Percentiles rank a stretch among this genome's conserved stretches.
Conservation (phyloP, 2,329 filamentous ascomycete genomes). For the Aspergillus jensenii region DNA sequence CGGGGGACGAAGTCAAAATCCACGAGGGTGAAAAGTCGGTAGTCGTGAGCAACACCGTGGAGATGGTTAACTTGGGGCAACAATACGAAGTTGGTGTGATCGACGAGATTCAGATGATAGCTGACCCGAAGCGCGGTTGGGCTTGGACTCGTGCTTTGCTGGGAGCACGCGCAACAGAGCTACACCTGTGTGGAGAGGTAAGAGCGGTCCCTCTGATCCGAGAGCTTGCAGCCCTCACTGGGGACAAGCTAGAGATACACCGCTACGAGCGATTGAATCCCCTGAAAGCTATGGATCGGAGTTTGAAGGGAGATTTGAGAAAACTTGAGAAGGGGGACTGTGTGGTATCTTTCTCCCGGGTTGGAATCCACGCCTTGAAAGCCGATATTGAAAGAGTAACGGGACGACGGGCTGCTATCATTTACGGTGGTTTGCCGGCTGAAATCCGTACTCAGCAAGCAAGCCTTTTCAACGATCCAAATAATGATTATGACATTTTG, state of each 20-base stretch:
- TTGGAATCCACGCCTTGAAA: conserved; percentile 79
- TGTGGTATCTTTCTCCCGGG: conserved; percentile 79
- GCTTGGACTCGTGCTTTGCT: conserved; percentile 92
- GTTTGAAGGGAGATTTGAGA: conserved; percentile 63
- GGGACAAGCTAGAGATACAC: conserved; percentile 80
- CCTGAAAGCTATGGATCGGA: conserved; percentile 63
- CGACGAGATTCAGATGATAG: conserved; percentile 98
- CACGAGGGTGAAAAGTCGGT: conserved; percentile 56
- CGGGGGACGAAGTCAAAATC: conserved; percentile 82
- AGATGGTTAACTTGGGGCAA: conserved; percentile 69
- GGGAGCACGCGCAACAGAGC: conserved; percentile 80
- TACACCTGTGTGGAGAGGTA: conserved; percentile 91
- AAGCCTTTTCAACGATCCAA: conserved; percentile 86
- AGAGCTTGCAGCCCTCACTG: conserved; percentile 72
- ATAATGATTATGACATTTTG: conserved; percentile 93
- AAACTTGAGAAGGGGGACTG: conserved; percentile 85
- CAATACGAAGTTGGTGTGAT: conserved; percentile 86
- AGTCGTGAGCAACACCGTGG: conserved; percentile 86
- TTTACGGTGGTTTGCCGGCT: conserved; percentile 88
- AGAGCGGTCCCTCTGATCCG: conserved; percentile 76
- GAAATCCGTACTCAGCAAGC: conserved; percentile 93
- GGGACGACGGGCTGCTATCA: conserved; percentile 79
- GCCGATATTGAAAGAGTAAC: conserved; percentile 72
- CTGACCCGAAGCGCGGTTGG: conserved; percentile 75
- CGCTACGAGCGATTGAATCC: conserved; percentile 81